These are phyloP conservation scores for Chenopodium berlandieri DNA, from an alignment of 148 eudicot genomes.

Conservation along the genomic window DNA sequence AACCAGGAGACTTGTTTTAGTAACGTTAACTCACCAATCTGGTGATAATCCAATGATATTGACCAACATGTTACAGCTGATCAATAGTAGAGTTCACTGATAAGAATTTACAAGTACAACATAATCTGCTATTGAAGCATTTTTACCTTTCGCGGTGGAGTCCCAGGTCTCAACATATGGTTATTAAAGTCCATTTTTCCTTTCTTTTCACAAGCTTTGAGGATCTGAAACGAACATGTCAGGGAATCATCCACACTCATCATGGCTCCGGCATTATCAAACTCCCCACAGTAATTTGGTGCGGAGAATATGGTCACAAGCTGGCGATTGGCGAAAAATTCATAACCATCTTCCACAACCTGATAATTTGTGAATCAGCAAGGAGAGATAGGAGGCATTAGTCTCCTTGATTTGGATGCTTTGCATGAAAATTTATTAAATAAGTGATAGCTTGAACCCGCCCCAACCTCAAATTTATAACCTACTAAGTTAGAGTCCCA, in stretches of 20 bases:
- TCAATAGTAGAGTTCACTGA: background rate
- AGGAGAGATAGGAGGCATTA: background rate
- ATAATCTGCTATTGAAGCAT: background rate
- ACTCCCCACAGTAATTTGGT: conserved; percentile 81
- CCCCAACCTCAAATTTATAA: background rate
- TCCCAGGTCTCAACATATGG: conserved; percentile 55
- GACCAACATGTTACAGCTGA: background rate
- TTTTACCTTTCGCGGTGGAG: conserved; percentile 72
- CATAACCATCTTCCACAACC: conserved; percentile 86
- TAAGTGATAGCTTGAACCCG: background rate
- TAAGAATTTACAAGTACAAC: background rate
- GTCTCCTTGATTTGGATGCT: background rate
- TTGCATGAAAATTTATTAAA: background rate
- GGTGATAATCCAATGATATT: background rate
- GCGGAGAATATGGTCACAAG: conserved; percentile 75
- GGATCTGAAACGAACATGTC: conserved; percentile 79
- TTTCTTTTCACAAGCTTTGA: conserved; percentile 67
- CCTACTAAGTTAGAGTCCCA: background rate
- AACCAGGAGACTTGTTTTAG: background rate
- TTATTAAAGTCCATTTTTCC: conserved; percentile 59
- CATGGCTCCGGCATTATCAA: conserved; percentile 83
- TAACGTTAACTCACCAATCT: background rate
- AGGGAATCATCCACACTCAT: conserved; percentile 78
- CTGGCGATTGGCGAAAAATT: conserved; percentile 71
- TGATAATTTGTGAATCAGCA: conserved; percentile 21